Evolutionary conservation across 2,329 filamentous ascomycete genomes (phyloP), one percentile per base, ranked within the genome.

Genomic region (Diaporthe aspalathi): DNA sequence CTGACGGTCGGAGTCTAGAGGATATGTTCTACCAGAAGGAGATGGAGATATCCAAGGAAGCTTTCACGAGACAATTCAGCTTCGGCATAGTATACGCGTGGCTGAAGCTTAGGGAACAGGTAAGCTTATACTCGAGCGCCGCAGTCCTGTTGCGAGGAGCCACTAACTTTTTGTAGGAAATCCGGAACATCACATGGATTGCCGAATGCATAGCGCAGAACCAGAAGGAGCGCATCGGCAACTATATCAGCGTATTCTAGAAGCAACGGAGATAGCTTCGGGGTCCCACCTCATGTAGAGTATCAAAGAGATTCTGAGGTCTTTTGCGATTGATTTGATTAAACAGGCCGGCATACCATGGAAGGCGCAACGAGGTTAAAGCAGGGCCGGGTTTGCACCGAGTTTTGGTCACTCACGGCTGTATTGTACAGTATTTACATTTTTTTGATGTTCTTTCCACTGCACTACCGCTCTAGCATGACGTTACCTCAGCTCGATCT

Each of bases 1-100:
- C 90, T 20, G 94, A 97, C 76, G 92, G 93, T 62, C 94, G 93
- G 84, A 98, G 95, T 77, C 83, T 99, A 77, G 96, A 99, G 81
- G 96, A 99, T 79, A 87, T 99, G 85, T 99, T 99, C 84, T 99
- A 99, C 81, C 94, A 98, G 82, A 98, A 97, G 85, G 96, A 99
- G 84, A 98, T 98, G 96, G 95, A 99, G 81, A 92, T 98, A 74
- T 95, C 93, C 70, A 99, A 99, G 87, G 85, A 92, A 73, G 94
- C 95, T 11, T 99, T 99, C 80, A 99, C 96, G 6, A 90, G 94
- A 76, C 96, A 99, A 81, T 99, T 99, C 81, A 97, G 94, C 17
- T 94, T 94, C 77, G 93, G 94, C 45, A 94, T 98, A 76, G 94
- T 99, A 65, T 99, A 98, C 80, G 94, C 94, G 22, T 99, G 96